phyloP scores from a whole-genome alignment of 208 protist species.

The Balamuthia mandrillaris region DNA sequence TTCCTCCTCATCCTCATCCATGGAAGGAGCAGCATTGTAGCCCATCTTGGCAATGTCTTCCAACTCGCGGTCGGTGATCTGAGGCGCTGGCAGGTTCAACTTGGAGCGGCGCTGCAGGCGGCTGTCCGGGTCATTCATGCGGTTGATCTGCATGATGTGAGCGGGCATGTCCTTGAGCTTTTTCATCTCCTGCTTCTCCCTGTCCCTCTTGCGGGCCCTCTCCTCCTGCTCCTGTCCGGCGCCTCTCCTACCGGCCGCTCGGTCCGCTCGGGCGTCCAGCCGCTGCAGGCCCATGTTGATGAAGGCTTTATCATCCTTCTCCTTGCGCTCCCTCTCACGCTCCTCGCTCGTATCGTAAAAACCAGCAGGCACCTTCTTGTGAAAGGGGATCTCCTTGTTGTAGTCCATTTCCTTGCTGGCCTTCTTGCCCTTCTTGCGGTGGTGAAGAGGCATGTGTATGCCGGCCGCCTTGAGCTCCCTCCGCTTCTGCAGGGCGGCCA shows the following conservation, averaged over 20 bases:
- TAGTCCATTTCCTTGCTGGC: slow-evolving; percentile 73
- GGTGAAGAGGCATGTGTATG: slow-evolving; percentile 62
- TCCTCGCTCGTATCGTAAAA: slow-evolving; percentile 62
- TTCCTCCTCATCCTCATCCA: neutral
- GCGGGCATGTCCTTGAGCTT: slow-evolving; percentile 70
- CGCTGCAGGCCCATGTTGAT: slow-evolving; percentile 41
- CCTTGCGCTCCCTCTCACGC: slow-evolving; percentile 17
- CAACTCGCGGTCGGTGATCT: slow-evolving; percentile 68
- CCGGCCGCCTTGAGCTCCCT: slow-evolving; percentile 94
- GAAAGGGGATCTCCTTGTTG: slow-evolving; percentile 83
- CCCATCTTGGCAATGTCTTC: slow-evolving; percentile 56
- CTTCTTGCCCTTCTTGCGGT: slow-evolving; percentile 34
- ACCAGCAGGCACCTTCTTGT: slow-evolving; percentile 66
- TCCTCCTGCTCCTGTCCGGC: slow-evolving; percentile 64
- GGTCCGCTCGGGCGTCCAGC: slow-evolving; percentile 66
- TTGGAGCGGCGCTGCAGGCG: slow-evolving; percentile 51
- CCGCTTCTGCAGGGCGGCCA: slow-evolving; percentile 94
- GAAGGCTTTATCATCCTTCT: neutral
- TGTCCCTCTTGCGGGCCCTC: slow-evolving; percentile 68
- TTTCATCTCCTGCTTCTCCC: slow-evolving; percentile 56
- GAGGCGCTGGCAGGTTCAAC: slow-evolving; percentile 65
- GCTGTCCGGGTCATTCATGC: slow-evolving; percentile 47
- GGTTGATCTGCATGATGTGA: slow-evolving; percentile 60
- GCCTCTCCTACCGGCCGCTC: no score
- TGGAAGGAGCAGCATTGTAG: neutral